Conservation (phyloP, 2,329 filamentous ascomycete species). For the Cladosporium sp. region DNA sequence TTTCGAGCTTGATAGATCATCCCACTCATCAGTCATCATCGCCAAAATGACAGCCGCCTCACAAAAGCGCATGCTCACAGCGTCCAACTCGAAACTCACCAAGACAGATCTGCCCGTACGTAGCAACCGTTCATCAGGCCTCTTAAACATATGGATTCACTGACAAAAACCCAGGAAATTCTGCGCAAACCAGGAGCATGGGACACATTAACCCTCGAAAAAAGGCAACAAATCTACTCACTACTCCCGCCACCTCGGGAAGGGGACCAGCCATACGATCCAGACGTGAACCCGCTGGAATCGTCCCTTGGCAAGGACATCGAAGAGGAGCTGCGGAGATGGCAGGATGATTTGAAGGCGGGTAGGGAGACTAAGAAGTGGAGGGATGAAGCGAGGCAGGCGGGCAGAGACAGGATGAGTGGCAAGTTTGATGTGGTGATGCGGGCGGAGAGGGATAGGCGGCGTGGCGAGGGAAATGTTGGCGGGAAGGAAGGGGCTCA, state of each 20-base stretch:
- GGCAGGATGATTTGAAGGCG: constrained; percentile 51
- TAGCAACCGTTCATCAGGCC: too few species aligned
- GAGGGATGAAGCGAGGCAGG: constrained; percentile 51
- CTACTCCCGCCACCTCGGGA: constrained; percentile 26
- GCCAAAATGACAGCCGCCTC: constrained; percentile 14
- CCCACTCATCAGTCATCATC: not conserved
- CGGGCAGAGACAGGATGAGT: constrained; percentile 39
- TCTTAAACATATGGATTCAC: too few species aligned
- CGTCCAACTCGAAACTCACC: constrained; percentile 23
- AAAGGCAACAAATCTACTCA: constrained; percentile 24
- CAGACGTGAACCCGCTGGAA: constrained; percentile 36
- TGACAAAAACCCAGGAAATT: constrained; percentile 20
- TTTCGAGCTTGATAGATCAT: not conserved
- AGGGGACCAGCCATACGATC: constrained; percentile 31
- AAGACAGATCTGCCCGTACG: constrained; percentile 17
- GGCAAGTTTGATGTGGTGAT: constrained; percentile 57
- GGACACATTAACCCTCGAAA: constrained; percentile 22
- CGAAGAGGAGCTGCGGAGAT: constrained; percentile 50
- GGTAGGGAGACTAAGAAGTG: constrained; percentile 57
- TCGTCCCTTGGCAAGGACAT: constrained; percentile 45
- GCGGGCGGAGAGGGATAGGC: constrained; percentile 50
- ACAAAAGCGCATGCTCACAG: constrained; percentile 26
- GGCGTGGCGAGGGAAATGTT: constrained; percentile 48
- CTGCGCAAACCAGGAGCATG: constrained; percentile 29
- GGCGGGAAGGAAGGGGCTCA: constrained; percentile 3